Evolutionary conservation across 306 rosid species (phyloP).

Genomic region (Styphnolobium japonicum): DNA sequence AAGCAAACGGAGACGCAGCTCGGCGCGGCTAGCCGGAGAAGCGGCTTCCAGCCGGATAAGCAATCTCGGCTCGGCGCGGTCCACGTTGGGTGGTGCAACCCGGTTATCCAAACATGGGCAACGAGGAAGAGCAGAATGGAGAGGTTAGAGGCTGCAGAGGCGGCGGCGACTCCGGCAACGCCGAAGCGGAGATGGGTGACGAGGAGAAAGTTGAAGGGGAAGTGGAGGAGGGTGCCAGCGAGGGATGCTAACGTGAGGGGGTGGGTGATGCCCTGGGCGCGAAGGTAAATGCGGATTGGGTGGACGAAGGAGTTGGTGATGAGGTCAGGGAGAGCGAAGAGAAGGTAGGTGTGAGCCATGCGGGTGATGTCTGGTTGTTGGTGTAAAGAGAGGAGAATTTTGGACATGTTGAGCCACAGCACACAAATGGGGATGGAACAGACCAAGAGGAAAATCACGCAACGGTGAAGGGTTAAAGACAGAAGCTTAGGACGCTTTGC

Average conservation of each 20-base stretch:
- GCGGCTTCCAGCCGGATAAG: conserved; percentile 61
- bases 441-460: conserved; percentile 53
- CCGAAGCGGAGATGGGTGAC: conserved; percentile 42
- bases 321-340: conserved; percentile 74
- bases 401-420: conserved; percentile 69
- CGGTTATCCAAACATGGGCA: conserved; percentile 34
- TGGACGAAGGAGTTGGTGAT: conserved; percentile 75
- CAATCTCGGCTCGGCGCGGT: conserved; percentile 60
- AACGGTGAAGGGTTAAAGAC: conserved; percentile 78
- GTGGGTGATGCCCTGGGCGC: conserved; percentile 72
- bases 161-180: conserved; percentile 67
- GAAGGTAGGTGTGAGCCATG: conserved; percentile 59
- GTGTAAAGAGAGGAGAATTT: conserved; percentile 38
- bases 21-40: conserved; percentile 67
- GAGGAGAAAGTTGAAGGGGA: conserved; percentile 48
- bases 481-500: conserved; percentile 75
- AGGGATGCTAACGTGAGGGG: conserved; percentile 74
- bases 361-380: conserved; percentile 50
- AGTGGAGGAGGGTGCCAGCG: conserved; percentile 56
- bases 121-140: conserved; percentile 42
- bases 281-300: conserved; percentile 90
- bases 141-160: conserved; percentile 65
- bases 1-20: conserved; percentile 90
- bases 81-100: conserved; percentile 63
- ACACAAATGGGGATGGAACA: conserved; percentile 76